Evolutionary conservation across 164 flowering plant genomes (phyloP), one percentile per base, ranked within the genome.

Genomic region (Platanus orientalis): DNA sequence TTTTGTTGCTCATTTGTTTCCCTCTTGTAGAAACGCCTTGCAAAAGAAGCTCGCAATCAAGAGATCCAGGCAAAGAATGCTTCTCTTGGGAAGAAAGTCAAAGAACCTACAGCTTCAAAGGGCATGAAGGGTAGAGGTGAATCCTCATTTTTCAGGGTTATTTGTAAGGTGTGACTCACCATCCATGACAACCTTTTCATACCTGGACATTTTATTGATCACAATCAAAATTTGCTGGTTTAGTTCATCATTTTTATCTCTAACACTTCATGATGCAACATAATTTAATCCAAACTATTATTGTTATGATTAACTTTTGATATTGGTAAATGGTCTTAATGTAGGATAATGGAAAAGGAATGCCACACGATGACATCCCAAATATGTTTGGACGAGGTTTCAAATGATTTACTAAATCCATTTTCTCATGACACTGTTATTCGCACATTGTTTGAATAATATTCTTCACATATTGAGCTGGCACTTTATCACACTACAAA

Each of bases 341-440:
- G 64, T 62, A 95, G 99, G 99, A 95, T 60, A 95, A 95, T 78
- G 99, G 99, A 74, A 92, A 64, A 82, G 97, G 97, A 78, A 95
- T 95, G 99, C 79, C 99, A 19, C 94, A 92, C 73, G 99, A 95
- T 78, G 97, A 95, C 76, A 90, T 95, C 66, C 97, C 97, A 44
- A 87, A 95, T 72, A 95, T 95, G 99, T 92, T 95, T 82, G 99
- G 99, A 72, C 81, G 97, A 88, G 99, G 97, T 94, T 59, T 56
- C 49, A 57, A 39, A 29, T 58, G 51, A 32, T 57, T 69, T 48
- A 27, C n/a, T 21, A 9, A 20, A 69, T 61, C 26, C 26, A 49
- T 62, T n/a, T n/a, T 75, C 66, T 56, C 29, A 21, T 69, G 66
- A 14, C 13, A 13, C 61, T 44, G 52, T 61, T 63, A 6, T 48